Evolutionary conservation across 306 rosid species (phyloP).

Genomic region (Cercis canadensis): DNA sequence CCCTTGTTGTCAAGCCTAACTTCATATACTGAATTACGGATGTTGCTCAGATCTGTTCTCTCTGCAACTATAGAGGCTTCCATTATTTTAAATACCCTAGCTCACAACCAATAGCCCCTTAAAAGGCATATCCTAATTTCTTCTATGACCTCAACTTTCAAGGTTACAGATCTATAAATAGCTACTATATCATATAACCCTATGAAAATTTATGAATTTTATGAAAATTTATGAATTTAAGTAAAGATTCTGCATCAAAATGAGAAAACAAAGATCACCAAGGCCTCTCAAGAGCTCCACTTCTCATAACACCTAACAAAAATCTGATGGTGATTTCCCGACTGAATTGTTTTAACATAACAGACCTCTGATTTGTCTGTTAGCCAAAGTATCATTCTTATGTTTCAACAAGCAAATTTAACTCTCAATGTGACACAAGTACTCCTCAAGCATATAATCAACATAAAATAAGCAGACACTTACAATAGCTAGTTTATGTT

Average conservation of each 20-base stretch:
- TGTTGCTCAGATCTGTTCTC: too few species aligned
- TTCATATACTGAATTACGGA: too few species aligned
- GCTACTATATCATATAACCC: constrained; percentile 10
- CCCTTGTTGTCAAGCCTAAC: too few species aligned
- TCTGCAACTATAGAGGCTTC: too few species aligned
- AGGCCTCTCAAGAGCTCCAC: constrained; percentile 28
- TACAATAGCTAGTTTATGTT: constrained; percentile 73
- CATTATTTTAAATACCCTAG: too few species aligned
- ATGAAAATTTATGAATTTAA: neutral
- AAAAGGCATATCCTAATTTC: too few species aligned
- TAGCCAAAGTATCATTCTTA: constrained; percentile 14
- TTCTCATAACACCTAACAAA: constrained; percentile 4
- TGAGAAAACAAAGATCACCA: constrained; percentile 1
- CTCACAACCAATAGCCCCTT: too few species aligned
- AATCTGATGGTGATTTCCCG: constrained; percentile 20
- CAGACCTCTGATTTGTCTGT: neutral
- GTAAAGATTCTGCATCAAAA: constrained; percentile 4
- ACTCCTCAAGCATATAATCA: constrained; percentile 40
- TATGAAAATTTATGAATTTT: neutral
- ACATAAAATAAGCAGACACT: constrained; percentile 46
- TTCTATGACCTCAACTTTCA: too few species aligned
- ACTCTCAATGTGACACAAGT: constrained; percentile 18
- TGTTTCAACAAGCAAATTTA: constrained; percentile 4
- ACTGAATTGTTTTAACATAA: constrained; percentile 15
- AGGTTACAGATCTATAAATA: too few species aligned